phyloP scores from a whole-genome alignment of 208 protist species.

The Phytomonas sp. region DNA sequence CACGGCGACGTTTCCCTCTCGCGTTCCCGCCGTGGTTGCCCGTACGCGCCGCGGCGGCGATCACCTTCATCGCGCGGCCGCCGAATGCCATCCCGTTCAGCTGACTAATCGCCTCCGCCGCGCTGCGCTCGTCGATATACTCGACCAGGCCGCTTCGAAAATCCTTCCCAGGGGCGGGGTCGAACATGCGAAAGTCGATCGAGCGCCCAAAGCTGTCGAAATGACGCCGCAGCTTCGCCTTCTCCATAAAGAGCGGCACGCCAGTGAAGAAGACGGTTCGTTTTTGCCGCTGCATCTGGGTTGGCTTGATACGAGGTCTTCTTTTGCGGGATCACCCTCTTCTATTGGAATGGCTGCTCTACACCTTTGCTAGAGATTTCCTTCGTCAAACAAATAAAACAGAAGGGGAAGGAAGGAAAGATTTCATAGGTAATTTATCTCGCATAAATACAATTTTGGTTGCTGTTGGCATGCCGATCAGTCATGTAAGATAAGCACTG shows the following conservation, averaged over 20 bases:
- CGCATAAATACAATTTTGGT: neutral
- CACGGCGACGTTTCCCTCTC: conserved; percentile 23
- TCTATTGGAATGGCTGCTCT: neutral
- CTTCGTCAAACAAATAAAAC: neutral
- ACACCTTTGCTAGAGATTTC: neutral
- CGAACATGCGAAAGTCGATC: conserved; percentile 57
- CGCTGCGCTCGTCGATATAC: conserved; percentile 69
- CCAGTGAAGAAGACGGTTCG: conserved; percentile 77
- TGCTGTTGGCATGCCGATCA: neutral
- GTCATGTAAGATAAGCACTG: neutral
- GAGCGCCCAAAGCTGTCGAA: conserved; percentile 83
- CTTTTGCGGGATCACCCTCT: neutral
- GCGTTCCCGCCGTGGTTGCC: neutral
- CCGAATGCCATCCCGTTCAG: conserved; percentile 73
- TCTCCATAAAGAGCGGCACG: conserved; percentile 60
- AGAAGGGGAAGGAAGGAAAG: neutral
- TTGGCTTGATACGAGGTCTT: neutral
- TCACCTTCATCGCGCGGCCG: conserved; percentile 61
- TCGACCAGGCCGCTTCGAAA: conserved; percentile 71
- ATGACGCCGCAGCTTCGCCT: conserved; percentile 50
- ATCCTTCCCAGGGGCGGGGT: conserved; percentile 52
- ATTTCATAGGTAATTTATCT: neutral
- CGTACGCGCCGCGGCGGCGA: conserved; percentile 9
- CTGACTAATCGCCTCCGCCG: conserved; percentile 60
- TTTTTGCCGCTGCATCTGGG: conserved; percentile 15